Base-by-base conservation (phyloP, 345 rosid genomes). In the Erodium maritimum region DNA sequence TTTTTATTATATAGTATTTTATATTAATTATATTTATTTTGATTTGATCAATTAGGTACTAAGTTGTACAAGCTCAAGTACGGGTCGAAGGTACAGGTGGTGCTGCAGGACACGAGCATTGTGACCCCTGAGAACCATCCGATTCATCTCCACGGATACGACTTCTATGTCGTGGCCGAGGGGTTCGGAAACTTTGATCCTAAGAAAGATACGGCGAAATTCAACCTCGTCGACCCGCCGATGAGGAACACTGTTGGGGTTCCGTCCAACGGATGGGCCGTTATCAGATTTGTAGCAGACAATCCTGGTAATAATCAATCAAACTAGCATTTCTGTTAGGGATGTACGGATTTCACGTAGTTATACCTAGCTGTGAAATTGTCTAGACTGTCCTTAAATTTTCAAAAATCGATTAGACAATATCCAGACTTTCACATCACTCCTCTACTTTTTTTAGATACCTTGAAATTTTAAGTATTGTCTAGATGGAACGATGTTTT, bases 151-250 rank as follows among this genome's bases (percentile, higher is more conserved):
- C 99, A 93, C 6, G 99, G 99, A 52, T 83, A 93, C 42, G 99
- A 93, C 77, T 93, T 93, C 73, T 89, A 82, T 76, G 75, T 93
- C n/a, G 42, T 93, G 10, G 99, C 81, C 0, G 75, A 78, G 67
- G 99, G 97, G 5, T 93, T 85, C 23, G 99, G 99, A 62, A 93
- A 93, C 69, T 93, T 93, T 64, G 65, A 89, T 65, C 77, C 90
- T 24, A 67, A 77, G 57, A 82, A 56, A 5, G 91, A 93, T 68
- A 34, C 74, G 12, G 67, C 85, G 0, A 93, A 89, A 69, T 89
- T 89, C 68, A 93, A 93, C 52, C 85, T 93, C 2, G 79, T 78
- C 11, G 97, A 93, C 73, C 99, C 99, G 10, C 99, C 99, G 0
- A 71, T 80, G 53, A 79, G 97, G 67, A 93, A 93, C 73, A 93